Conservation (phyloP, 208 protist species). For the Leishmania gerbilli region DNA sequence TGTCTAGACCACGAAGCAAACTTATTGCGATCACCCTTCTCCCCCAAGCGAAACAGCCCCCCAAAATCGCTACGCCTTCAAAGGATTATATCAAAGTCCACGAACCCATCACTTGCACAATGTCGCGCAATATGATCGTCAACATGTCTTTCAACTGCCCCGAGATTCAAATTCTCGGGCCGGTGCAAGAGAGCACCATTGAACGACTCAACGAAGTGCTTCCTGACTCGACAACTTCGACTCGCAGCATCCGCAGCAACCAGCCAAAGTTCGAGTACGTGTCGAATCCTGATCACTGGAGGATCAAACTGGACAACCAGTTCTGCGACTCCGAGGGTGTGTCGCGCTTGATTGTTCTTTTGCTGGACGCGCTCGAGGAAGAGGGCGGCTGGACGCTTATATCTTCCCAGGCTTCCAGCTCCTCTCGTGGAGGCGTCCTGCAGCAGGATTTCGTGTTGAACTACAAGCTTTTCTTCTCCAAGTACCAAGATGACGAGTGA, state of each 20-base stretch:
- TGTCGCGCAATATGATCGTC: conserved; percentile 75
- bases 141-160: conserved; percentile 88
- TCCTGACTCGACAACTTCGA: conserved; percentile 76
- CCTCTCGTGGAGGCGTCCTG: conserved; percentile 36
- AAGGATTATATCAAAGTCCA: background rate
- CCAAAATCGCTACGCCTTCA: background rate
- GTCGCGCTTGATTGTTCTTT: conserved; percentile 77
- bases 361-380: conserved; percentile 87
- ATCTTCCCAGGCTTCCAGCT: conserved; percentile 59
- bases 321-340: conserved; percentile 84
- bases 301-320: conserved; percentile 76
- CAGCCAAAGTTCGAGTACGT: conserved; percentile 75
- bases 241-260: conserved; percentile 61
- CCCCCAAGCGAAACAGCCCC: background rate
- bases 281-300: conserved; percentile 85
- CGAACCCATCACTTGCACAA: conserved; percentile 21
- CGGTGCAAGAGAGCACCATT: conserved; percentile 87
- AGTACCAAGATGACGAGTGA: conserved; percentile 58
- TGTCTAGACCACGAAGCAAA: background rate
- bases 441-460: conserved; percentile 72
- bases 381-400: conserved; percentile 87
- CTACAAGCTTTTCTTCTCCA: conserved; percentile 84
- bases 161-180: conserved; percentile 81
- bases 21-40: background rate
- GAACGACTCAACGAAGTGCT: conserved; percentile 83